Base-by-base conservation (phyloP, 768 basidiomycete species). In the Mrakia blollopis region DNA sequence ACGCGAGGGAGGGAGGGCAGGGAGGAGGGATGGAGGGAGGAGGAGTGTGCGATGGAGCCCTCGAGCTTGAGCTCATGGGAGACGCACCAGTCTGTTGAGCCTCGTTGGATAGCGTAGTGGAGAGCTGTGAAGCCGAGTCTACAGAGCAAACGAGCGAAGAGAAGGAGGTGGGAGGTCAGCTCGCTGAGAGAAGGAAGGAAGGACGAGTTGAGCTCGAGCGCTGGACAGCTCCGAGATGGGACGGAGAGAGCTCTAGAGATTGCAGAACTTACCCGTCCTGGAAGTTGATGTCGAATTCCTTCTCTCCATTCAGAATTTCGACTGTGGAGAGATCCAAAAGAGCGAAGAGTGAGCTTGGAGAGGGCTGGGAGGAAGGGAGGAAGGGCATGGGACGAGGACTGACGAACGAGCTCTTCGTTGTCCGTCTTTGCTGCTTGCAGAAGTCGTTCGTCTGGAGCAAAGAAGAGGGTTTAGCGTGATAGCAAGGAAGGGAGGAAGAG, bases 71-170 rank as follows among this genome's bases (percentile, higher is more conserved):
- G 41, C 9, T 18, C 25, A 2, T 3, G 18, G 28, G 18, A 44
- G 39, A 54, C 72, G 13, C n/a, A 77, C 77, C 67, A 68, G 61
- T 78, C 77, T 13, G 77, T 78, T 65, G 77, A 78, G 1, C 77
- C 77, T 30, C 73, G 54, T 30, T 78, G 72, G 35, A 78, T 61
- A n/a, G 77, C 77, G 47, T 78, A 75, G 57, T 78, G 77, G n/a
- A 78, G 73, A 30, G 77, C 77, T 9, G 77, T 68, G 57, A 78
- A 72, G 2, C 77, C 77, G 37, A 78, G 77, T 23, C 76, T 77
- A 41, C 6, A 7, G 44, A 57, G n/a, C 7, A 37, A 60, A n/a
- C n/a, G 6, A 39, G 25, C 13, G 23, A 32, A 63, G 32, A 7
- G 16, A 41, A 72, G 37, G 25, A 41, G 35, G n/a, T 35, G 69